Evolutionary conservation across 23 red algal species (phyloP).

Genomic region (Cyanidioschyzon merolae): DNA sequence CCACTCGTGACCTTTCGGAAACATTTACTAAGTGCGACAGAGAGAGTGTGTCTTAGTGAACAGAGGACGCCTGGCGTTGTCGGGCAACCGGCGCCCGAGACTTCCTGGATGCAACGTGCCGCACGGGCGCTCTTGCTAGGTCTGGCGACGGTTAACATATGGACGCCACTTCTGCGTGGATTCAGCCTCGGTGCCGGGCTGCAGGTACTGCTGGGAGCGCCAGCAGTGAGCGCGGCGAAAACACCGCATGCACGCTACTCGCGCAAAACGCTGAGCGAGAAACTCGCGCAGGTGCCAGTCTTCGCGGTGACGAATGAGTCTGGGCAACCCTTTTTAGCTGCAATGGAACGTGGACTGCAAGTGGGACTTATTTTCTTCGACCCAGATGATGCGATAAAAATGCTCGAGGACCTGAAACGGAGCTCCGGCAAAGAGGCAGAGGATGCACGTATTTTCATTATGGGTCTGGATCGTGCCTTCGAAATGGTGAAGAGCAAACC

Average conservation of each 20-base stretch:
- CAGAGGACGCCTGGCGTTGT: too few species aligned
- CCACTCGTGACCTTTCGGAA: too few species aligned
- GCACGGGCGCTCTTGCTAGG: neutral
- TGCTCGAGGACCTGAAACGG: slow-evolving; percentile 79
- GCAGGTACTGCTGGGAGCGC: neutral
- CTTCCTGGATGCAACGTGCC: neutral
- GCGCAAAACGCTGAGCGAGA: slow-evolving; percentile 66
- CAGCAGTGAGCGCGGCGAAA: neutral
- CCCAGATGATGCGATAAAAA: slow-evolving; percentile 60
- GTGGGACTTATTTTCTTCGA: slow-evolving; percentile 94
- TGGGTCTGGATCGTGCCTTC: slow-evolving; percentile 90
- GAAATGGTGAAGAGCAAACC: slow-evolving; percentile 97
- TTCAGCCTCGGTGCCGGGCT: neutral
- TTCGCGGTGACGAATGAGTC: slow-evolving; percentile 93
- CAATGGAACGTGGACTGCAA: slow-evolving; percentile 60
- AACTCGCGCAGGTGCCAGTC: slow-evolving; percentile 87
- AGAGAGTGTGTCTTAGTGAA: too few species aligned
- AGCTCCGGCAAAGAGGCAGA: slow-evolving; percentile 42
- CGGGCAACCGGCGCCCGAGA: too few species aligned
- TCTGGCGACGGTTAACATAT: neutral
- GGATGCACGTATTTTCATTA: slow-evolving; percentile 79
- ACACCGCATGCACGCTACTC: slow-evolving; percentile 35
- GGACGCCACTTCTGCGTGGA: neutral
- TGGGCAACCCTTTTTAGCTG: slow-evolving; percentile 92
- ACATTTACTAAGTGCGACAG: too few species aligned